Evolutionary conservation across 306 rosid genomes (phyloP), one percentile per base, ranked within the genome.

Genomic region (Mimosa bimucronata): DNA sequence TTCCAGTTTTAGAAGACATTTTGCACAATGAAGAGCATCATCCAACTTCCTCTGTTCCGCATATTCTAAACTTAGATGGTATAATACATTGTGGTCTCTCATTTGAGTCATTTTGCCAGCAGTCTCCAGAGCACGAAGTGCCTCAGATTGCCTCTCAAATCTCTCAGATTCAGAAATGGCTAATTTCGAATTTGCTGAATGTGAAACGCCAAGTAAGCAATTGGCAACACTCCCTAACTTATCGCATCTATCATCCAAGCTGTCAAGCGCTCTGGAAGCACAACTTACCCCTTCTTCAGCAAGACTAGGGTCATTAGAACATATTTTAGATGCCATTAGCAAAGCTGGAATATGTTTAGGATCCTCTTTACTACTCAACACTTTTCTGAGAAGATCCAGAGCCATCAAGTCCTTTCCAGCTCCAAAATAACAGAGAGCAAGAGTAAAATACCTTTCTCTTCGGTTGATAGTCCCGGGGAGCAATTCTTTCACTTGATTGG

Each of bases 1-100:
- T 86, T 96, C 97, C 78, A 90, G 76, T 75, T 88, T 83, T 71
- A 91, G 75, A 85, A 86, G 83, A 76, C 79, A 50, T 65, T 87
- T 84, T 18, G 97, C 94, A 81, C 89, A 90, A 77, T 67, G 38
- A 79, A 90, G 83, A 25, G 98, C 97, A 50, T 82, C 69, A 76
- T 91, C 97, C 82, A 96, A 88, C 82, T 89, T 88, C 87, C 99
- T 87, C 74, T 90, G 97, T 53, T 93, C 88, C 4, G 99, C 96
- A 79, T 84, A 82, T 83, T 90, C 94, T 75, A 93, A 77, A 77
- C 97, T 89, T 69, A 89, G 89, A 86, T 87, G 83, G 81, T 87
- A 96, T 53, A 91, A 82, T 78, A 89, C 66, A 76, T 61, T 26
- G 18, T 96, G 91, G 67, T 91, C 91, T 30, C 77, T 84, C 89